Evolutionary conservation across 352 stramenopile genomes (phyloP).

Genomic region (Thalassiosira hispida): DNA sequence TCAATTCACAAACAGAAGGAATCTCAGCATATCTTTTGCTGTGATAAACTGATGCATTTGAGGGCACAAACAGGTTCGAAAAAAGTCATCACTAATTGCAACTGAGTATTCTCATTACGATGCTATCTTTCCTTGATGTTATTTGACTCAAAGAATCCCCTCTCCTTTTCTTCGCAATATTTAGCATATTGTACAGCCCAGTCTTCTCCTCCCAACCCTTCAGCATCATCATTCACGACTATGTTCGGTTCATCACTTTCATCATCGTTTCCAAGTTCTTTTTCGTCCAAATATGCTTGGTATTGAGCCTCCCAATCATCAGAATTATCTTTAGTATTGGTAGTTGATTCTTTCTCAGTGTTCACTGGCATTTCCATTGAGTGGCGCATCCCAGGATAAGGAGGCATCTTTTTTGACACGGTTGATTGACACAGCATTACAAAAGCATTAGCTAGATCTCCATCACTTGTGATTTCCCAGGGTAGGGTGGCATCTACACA

Average conservation of each 20-base stretch:
- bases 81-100: no score
- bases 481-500: constrained; percentile 53
- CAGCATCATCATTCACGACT: background rate
- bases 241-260: background rate
- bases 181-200: constrained; percentile 71
- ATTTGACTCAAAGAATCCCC: constrained; percentile 27
- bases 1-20: no score
- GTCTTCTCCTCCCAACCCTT: constrained; percentile 33
- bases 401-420: constrained; percentile 33
- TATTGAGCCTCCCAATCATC: constrained; percentile 57
- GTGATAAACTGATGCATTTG: no score
- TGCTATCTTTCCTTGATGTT: constrained; percentile 3
- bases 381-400: constrained; percentile 31
- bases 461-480: constrained; percentile 51
- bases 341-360: constrained; percentile 35
- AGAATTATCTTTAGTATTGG: background rate
- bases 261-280: constrained; percentile 19
- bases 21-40: no score
- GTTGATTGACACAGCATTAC: background rate
- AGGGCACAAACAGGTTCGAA: no score
- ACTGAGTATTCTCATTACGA: background rate
- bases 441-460: constrained; percentile 24
- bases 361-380: constrained; percentile 33
- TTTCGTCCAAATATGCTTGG: constrained; percentile 47
- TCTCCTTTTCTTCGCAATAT: constrained; percentile 70